Evolutionary conservation across 768 basidiomycete species (phyloP).

Genomic region (Pholiota microspora): DNA sequence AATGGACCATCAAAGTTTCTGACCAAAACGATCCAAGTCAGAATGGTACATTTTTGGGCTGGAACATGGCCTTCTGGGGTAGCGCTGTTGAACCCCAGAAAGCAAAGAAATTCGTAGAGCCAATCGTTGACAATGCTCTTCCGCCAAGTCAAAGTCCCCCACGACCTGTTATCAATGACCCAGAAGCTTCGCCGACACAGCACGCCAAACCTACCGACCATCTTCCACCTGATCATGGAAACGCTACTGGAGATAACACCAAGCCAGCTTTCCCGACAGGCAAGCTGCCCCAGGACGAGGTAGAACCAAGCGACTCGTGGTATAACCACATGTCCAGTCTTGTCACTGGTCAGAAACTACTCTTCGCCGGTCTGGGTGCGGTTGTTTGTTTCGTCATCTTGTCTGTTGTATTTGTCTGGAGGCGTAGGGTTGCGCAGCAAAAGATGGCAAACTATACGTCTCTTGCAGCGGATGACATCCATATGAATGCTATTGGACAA

Average conservation of each 20-base stretch:
- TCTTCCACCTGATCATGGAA: constrained; percentile 81
- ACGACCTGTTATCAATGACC: constrained; percentile 31
- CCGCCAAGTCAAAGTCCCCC: constrained; percentile 39
- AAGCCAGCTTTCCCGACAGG: constrained; percentile 58
- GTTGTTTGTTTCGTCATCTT: constrained; percentile 67
- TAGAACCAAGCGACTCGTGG: constrained; percentile 69
- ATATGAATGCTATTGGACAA: constrained; percentile 67
- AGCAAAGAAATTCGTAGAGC: constrained; percentile 60
- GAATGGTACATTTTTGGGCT: constrained; percentile 76
- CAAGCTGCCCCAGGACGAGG: constrained; percentile 23
- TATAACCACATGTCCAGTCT: constrained; percentile 68
- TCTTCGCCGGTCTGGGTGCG: constrained; percentile 73
- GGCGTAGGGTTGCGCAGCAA: constrained; percentile 46
- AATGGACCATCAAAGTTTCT: constrained; percentile 87
- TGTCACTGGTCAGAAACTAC: constrained; percentile 75
- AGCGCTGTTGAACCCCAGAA: constrained; percentile 70
- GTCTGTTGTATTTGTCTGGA: constrained; percentile 73
- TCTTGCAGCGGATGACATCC: constrained; percentile 68
- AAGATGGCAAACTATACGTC: constrained; percentile 50
- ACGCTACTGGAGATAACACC: constrained; percentile 76
- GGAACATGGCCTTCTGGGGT: constrained; percentile 93
- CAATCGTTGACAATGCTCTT: constrained; percentile 47
- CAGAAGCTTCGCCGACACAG: constrained; percentile 48
- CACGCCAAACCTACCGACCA: constrained; percentile 82
- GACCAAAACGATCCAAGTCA: constrained; percentile 61